These are phyloP conservation scores for Balamuthia mandrillaris DNA, from an alignment of 208 protist genomes.

Conservation along the genomic window DNA sequence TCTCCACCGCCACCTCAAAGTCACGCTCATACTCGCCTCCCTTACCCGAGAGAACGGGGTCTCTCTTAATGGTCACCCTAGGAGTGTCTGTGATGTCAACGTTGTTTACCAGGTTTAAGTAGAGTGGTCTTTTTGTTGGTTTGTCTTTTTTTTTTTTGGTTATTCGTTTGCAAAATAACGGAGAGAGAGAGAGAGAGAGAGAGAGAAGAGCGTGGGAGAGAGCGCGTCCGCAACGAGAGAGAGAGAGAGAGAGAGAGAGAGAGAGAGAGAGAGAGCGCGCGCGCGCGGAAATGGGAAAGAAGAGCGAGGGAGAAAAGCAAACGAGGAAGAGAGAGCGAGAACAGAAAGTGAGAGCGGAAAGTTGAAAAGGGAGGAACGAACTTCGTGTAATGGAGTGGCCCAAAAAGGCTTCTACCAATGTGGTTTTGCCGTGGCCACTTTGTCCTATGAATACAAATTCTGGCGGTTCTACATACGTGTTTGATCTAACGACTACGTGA, in stretches of 20 bases:
- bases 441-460: slow-evolving; percentile 47
- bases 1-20: not conserved
- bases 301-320: not conserved
- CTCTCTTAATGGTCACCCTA: not conserved
- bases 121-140: slow-evolving; percentile 1
- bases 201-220: not conserved
- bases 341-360: not conserved
- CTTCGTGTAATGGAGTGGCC: slow-evolving; percentile 22
- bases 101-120: slow-evolving; percentile 13
- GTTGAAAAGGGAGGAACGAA: not conserved
- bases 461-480: slow-evolving; percentile 15
- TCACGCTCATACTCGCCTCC: not conserved
- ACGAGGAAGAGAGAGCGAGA: not conserved
- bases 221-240: not conserved
- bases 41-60: slow-evolving; percentile 3
- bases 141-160: too few relatives aligned
- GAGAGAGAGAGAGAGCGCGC: not conserved
- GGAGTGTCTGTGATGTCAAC: not conserved
- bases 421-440: slow-evolving; percentile 6
- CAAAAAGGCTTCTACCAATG: slow-evolving; percentile 30
- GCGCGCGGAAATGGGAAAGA: not conserved
- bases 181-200: too few relatives aligned
- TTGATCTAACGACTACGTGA: too few relatives aligned
- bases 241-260: not conserved
- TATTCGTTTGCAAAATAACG: too few relatives aligned